A percentile compares a stretch with the other conserved stretches of the same genome.
phyloP scores from a whole-genome alignment of 2,329 filamentous ascomycete genomes.

The Pyrenochaeta sp. region DNA sequence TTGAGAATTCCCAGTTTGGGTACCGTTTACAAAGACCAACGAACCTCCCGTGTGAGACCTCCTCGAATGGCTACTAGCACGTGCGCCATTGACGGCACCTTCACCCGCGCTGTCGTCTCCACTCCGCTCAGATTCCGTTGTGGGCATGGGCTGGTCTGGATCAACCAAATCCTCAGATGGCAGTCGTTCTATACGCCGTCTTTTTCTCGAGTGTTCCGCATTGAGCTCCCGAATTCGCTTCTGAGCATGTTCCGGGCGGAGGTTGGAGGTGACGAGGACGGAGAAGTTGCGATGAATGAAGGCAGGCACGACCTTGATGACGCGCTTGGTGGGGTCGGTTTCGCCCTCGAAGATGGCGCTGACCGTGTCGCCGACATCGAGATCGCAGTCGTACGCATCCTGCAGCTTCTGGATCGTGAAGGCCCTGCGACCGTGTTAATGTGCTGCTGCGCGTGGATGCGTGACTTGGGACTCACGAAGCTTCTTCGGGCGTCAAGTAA shows the following conservation, averaged over 20 bases:
- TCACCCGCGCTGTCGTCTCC: constrained; percentile 15
- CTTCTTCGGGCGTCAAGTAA: constrained; percentile 36
- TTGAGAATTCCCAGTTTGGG: constrained; percentile 26
- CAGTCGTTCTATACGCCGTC: constrained; percentile 28
- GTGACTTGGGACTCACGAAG: constrained; percentile 18
- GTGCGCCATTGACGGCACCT: background rate
- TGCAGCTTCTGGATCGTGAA: constrained; percentile 48
- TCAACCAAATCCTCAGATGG: constrained; percentile 19
- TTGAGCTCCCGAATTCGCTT: constrained; percentile 28
- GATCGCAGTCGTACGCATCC: constrained; percentile 45
- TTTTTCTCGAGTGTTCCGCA: constrained; percentile 27
- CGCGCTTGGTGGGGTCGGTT: constrained; percentile 28
- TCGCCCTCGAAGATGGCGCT: constrained; percentile 42
- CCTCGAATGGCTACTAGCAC: background rate
- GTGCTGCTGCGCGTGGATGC: background rate
- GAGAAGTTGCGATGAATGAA: constrained; percentile 42
- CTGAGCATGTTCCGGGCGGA: constrained; percentile 31
- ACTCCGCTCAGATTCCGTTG: constrained; percentile 29
- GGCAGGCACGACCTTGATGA: constrained; percentile 41
- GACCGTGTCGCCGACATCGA: constrained; percentile 46
- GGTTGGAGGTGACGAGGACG: constrained; percentile 37
- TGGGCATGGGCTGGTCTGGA: constrained; percentile 35
- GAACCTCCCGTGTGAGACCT: constrained; percentile 29
- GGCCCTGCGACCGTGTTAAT: constrained; percentile 19
- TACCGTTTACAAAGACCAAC: constrained; percentile 21